Evolutionary conservation across 257 asterid genomes (phyloP).

Genomic region (Solanum lycopersicoides): DNA sequence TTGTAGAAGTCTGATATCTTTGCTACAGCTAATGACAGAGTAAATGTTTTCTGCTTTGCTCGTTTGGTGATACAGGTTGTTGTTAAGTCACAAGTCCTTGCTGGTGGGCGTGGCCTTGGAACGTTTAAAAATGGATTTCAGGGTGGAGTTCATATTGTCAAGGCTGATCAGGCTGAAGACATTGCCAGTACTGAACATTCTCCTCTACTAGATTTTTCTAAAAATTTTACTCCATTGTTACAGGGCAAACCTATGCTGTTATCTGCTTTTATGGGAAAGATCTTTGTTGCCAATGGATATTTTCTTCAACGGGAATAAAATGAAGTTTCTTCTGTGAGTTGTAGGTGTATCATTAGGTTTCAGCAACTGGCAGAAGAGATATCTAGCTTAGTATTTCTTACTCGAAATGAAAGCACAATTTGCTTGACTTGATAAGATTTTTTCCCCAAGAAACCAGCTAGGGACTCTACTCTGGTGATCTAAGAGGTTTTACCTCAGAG

Average conservation of each 20-base stretch:
- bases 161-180: conserved; percentile 67
- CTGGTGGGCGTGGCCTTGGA: conserved; percentile 91
- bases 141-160: conserved; percentile 92
- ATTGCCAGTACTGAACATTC: conserved; percentile 50
- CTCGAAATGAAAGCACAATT: neutral
- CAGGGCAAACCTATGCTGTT: neutral
- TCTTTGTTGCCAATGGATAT: neutral
- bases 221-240: neutral
- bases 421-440: neutral
- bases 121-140: conserved; percentile 86
- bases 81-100: conserved; percentile 92
- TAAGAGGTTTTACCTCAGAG: neutral
- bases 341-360: neutral
- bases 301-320: neutral
- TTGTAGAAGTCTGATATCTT: neutral
- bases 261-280: neutral
- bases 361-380: neutral
- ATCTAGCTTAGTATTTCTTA: neutral
- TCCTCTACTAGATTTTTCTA: neutral
- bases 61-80: conserved; percentile 44
- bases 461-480: neutral
- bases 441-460: neutral
- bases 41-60: neutral
- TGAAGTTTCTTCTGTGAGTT: neutral
- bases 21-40: neutral